Conservation (phyloP, 2,329 filamentous ascomycete genomes). For the Microdochium nivale region DNA sequence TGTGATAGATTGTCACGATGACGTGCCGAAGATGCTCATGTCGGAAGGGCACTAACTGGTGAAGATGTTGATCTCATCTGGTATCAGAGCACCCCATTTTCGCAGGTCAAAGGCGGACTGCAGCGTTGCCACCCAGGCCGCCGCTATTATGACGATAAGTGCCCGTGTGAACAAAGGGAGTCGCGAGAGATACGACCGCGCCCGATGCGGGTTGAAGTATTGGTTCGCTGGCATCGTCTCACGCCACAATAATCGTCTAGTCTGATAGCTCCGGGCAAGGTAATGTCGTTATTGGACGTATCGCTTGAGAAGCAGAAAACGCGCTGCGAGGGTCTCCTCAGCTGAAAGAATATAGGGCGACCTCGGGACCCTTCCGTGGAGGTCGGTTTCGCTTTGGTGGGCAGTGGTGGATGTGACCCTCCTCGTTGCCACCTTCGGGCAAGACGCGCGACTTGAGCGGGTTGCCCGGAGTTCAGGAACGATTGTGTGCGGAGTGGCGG, state of each 20-base stretch:
- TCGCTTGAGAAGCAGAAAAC: no score
- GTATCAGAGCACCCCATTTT: constrained; percentile 72
- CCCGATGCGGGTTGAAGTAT: constrained; percentile 60
- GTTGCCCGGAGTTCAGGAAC: no score
- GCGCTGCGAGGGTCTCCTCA: no score
- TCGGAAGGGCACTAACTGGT: constrained; percentile 50
- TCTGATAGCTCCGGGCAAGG: background rate
- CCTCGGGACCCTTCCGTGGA: no score
- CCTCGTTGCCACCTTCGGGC: no score
- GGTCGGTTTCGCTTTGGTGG: no score
- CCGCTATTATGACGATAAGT: constrained; percentile 56
- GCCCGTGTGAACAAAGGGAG: constrained; percentile 81
- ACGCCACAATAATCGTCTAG: no score
- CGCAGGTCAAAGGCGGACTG: constrained; percentile 64
- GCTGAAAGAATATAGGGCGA: no score
- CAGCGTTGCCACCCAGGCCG: constrained; percentile 61
- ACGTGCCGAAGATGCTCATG: background rate
- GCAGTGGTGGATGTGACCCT: no score
- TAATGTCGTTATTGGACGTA: background rate
- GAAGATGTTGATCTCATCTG: constrained; percentile 62
- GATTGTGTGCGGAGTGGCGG: background rate
- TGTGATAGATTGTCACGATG: constrained; percentile 1
- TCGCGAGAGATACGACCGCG: constrained; percentile 73
- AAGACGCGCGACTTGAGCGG: no score
- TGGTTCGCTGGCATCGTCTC: constrained; percentile 25